These are phyloP conservation scores for Blastobotrys buckinghamii DNA, from an alignment of 1,139 yeast species.

Conservation along the genomic window DNA sequence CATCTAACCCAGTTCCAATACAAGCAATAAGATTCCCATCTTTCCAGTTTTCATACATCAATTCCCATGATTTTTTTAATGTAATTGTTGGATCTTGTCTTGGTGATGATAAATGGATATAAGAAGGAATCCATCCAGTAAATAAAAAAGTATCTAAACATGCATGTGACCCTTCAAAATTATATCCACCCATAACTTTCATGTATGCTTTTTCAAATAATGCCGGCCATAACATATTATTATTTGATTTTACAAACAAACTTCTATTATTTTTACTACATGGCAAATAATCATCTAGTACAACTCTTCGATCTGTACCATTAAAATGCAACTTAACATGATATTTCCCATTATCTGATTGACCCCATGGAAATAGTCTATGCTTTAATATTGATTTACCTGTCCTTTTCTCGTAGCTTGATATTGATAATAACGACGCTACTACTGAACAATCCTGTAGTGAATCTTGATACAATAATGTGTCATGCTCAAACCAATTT, in stretches of 20 bases:
- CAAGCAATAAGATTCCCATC: slow-evolving; percentile 46
- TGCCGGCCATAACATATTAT: slow-evolving; percentile 53
- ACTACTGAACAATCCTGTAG: slow-evolving; percentile 75
- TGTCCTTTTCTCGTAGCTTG: slow-evolving; percentile 23
- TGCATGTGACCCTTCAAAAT: slow-evolving; percentile 71
- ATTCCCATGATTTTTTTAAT: slow-evolving; percentile 37
- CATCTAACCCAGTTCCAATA: slow-evolving; percentile 55
- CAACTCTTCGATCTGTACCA: slow-evolving; percentile 51
- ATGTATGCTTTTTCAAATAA: slow-evolving; percentile 72
- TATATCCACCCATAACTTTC: slow-evolving; percentile 58
- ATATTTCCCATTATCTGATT: slow-evolving; percentile 32
- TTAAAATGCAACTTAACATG: slow-evolving; percentile 46
- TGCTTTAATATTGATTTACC: slow-evolving; percentile 17
- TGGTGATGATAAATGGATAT: slow-evolving; percentile 28
- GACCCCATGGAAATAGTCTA: slow-evolving; percentile 23
- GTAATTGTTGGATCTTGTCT: neutral
- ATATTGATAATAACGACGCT: slow-evolving; percentile 51
- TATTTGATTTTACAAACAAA: slow-evolving; percentile 36
- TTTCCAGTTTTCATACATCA: slow-evolving; percentile 31
- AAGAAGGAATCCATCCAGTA: slow-evolving; percentile 74
- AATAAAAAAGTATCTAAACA: slow-evolving; percentile 65
- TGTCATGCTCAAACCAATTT: slow-evolving; percentile 16
- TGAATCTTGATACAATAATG: slow-evolving; percentile 45
- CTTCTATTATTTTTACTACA: slow-evolving; percentile 22
- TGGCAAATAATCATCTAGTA: slow-evolving; percentile 45